Base-by-base conservation (phyloP, 768 basidiomycete species). In the Psilocybe cubensis region DNA sequence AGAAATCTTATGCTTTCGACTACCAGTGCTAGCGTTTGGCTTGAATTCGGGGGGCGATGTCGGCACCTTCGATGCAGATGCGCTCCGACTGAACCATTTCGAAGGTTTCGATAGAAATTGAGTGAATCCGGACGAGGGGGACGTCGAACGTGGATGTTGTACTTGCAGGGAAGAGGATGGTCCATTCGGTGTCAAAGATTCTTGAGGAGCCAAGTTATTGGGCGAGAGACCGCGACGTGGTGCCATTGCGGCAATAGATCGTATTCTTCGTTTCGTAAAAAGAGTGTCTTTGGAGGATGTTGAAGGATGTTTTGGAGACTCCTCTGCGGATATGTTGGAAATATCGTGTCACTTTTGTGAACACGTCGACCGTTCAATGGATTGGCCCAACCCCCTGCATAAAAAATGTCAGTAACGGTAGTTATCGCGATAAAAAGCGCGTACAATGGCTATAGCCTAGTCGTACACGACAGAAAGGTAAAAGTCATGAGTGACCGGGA, bases 1-100 rank as follows among this genome's bases (percentile, higher is more conserved):
- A 28, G 92, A 93, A 33, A 93, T 94, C 78, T 91, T 92, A 52
- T 84, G 88, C 60, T 88, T 91, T 42, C 70, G 58, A 3, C 67
- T 64, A 10, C 68, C 70, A 25, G 73, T 74, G 52, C 71, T 68
- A 23, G 70, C 61, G 59, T 82, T 86, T 0, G 80, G 62, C 56
- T 85, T 73, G 1, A 84, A 80, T 54, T 86, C 83, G 14, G 58
- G 24, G 4, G 58, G 47, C 21, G 48, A 40, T 33, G 76, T 61
- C 33, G 78, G 61, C 31, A 77, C 62, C 67, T 81, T 81, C 42
- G 84, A 79, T 8, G 79, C 76, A 1, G 87, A 85, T 3, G 79
- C 75, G 56, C 86, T 85, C 40, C 86, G 79, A 12, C 72, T 79
- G 68, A 91, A 91, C 89, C 89, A 91, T 76, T 83, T 86, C 0